Base-by-base conservation (phyloP, 2,329 filamentous ascomycete genomes). In the Epichloe bromicola region DNA sequence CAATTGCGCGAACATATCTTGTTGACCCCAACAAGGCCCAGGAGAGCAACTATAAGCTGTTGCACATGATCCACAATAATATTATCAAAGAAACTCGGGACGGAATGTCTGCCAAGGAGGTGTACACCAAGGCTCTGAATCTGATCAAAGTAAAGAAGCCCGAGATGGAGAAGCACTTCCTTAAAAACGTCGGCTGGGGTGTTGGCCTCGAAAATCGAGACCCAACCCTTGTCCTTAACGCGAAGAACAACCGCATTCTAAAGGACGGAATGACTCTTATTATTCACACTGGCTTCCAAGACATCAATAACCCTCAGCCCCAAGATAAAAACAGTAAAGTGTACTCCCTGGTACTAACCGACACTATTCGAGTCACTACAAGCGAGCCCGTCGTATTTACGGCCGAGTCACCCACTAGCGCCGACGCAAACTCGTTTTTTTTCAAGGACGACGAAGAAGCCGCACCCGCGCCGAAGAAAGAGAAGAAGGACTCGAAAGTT, bases 361-460 rank as follows among this genome's bases (percentile, higher is more conserved):
- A 98, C 67, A 98, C 94, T 0, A 84, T 98, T 43, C 88, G 93
- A 59, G 88, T 96, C 47, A 87, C 85, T 11, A 74, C 79, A 5
- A 71, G 71, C n/a, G 88, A 95, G 48, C 79, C 85, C 1, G 84
- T 89, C 34, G 82, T 96, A 30, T 97, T 98, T 70, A 98, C 93
- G 17, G 89, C 88, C 53, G 90, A 96, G 63, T 90, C 91, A 0
- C 83, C 90, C 2, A 86, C 87, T 30, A 91, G 95, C 62, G 80
- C 95, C 53, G 93, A 97, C 61, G 89, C 89, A 4, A 91, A 91
- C 39, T 95, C 91, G 0, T 98, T 98, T 74, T 97, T 96, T 96
- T 98, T 98, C 74, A 95, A 95, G 64, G 91, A 97, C 59, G 89
- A 95, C 54, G 88, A 95, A 63, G 87, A 94, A 58, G 81, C 88